Evolutionary conservation across 2,329 filamentous ascomycete genomes (phyloP), one percentile per base, ranked within the genome.

Genomic region (Tympanopsis confertula): DNA sequence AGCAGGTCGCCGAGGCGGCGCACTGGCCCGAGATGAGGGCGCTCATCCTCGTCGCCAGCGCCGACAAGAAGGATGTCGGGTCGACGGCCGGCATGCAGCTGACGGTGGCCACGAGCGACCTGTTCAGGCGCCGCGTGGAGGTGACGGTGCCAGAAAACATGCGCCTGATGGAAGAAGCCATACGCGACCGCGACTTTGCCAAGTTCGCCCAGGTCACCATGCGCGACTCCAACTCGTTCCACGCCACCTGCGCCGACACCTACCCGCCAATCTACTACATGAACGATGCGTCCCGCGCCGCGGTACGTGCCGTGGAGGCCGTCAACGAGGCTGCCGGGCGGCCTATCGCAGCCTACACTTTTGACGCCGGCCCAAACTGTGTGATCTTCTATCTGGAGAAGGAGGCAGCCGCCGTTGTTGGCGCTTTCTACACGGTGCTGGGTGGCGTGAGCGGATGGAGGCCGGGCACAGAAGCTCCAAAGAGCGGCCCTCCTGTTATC

Each of bases 181-280:
- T 96, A 43, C 62, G 68, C 47, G 70, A 74, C 44, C 75, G 74
- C 49, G 84, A 98, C 62, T 98, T 98, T 62, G 74, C 78, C 50
- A 67, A 72, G 15, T 98, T 98, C 53, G 91, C 82, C 18, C 78
- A 85, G 56, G 73, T 95, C 44, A 94, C 89, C n/a, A 98, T 95
- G 88, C 82, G 80, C 58, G 91, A 98, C 57, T 93, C 84, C 55
- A 98, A 98, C 66, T 86, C 80, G 42, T 98, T 98, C 77, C 91
- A 98, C 60, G 86, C 91, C 26, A 86, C 82, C 40, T 96, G 91
- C 58, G 68, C 93, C 49, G 91, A 98, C 57, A 96, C 91, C 2
- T 87, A 86, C 63, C 91, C 93, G 35, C 91, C 93, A 14, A 98
- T 98, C 55, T 95, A 94, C 63, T 98, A 98, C 69, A 80, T 98